phyloP scores from a whole-genome alignment of 2,329 filamentous ascomycete species.

The Aspergillus floridensis region DNA sequence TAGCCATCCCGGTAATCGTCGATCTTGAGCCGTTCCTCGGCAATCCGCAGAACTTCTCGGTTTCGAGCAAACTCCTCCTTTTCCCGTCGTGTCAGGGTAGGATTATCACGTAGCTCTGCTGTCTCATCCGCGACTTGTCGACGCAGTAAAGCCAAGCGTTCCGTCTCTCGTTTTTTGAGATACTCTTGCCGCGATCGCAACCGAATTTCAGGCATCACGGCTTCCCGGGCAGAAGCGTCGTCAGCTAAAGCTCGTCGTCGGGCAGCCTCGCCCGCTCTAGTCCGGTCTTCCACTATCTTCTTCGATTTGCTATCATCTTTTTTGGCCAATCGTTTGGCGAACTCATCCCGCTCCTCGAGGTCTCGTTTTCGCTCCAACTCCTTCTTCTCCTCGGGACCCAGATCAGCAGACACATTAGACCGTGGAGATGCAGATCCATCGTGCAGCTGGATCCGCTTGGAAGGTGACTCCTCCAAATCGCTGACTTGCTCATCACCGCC shows the following conservation, averaged over 20 bases:
- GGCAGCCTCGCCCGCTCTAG: slow-evolving; percentile 57
- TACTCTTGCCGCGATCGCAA: slow-evolving; percentile 88
- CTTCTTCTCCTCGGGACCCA: slow-evolving; percentile 60
- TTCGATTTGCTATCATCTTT: slow-evolving; percentile 70
- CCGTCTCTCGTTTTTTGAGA: slow-evolving; percentile 84
- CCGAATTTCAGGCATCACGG: slow-evolving; percentile 76
- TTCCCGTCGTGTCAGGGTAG: slow-evolving; percentile 71
- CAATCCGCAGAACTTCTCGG: slow-evolving; percentile 73
- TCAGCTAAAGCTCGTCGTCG: slow-evolving; percentile 64
- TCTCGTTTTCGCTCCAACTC: slow-evolving; percentile 64
- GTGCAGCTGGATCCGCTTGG: slow-evolving; percentile 69
- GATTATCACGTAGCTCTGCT: slow-evolving; percentile 73
- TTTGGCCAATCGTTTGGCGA: slow-evolving; percentile 70
- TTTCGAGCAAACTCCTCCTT: slow-evolving; percentile 88
- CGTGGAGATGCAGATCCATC: slow-evolving; percentile 44
- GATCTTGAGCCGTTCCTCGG: slow-evolving; percentile 80
- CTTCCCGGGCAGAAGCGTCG: slow-evolving; percentile 64
- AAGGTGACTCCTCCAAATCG: slow-evolving; percentile 66
- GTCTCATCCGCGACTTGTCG: slow-evolving; percentile 89
- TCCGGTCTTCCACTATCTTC: slow-evolving; percentile 63
- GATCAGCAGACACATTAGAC: slow-evolving; percentile 42
- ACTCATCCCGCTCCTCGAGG: slow-evolving; percentile 72
- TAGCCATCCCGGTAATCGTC: slow-evolving; percentile 93
- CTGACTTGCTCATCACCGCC: slow-evolving; percentile 49
- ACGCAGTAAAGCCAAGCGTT: slow-evolving; percentile 79